Conservation (phyloP, 805 yeast genomes). For the Debaryomyces hansenii region DNA sequence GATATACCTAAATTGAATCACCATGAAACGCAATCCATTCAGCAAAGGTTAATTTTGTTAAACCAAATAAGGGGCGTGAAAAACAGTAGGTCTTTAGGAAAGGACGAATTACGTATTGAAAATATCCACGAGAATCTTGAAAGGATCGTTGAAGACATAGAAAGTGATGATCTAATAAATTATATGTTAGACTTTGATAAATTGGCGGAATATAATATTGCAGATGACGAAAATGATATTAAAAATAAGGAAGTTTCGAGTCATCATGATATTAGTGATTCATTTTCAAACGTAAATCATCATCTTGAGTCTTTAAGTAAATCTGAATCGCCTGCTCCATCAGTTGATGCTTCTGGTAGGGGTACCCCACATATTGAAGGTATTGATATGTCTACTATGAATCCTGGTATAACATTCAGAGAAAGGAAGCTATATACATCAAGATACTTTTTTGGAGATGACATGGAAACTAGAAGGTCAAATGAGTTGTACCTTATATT, state of each 20-base stretch:
- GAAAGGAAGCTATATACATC: slow-evolving; percentile 63
- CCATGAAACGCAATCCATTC: slow-evolving; percentile 30
- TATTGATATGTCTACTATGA: slow-evolving; percentile 47
- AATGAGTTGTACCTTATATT: slow-evolving; percentile 38
- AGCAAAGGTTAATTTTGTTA: slow-evolving; percentile 33
- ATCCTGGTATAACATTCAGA: slow-evolving; percentile 55
- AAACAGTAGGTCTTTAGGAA: slow-evolving; percentile 11
- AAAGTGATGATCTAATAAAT: not conserved
- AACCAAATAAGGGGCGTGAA: slow-evolving; percentile 30
- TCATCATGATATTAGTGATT: not conserved
- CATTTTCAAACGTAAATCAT: not conserved
- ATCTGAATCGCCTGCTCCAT: slow-evolving; percentile 14
- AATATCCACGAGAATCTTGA: slow-evolving; percentile 33
- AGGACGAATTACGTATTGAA: slow-evolving; percentile 25
- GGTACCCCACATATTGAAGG: slow-evolving; percentile 49
- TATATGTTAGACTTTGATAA: slow-evolving; percentile 16
- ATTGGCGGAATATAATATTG: slow-evolving; percentile 17
- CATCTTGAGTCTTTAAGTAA: slow-evolving; percentile 2
- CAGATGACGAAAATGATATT: slow-evolving; percentile 12
- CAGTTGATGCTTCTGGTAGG: slow-evolving; percentile 37
- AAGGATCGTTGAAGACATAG: slow-evolving; percentile 21
- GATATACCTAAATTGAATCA: slow-evolving; percentile 39
- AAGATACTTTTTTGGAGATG: slow-evolving; percentile 63
- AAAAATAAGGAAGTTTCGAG: slow-evolving; percentile 3
- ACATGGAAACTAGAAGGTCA: slow-evolving; percentile 42